Conservation (phyloP, 192 early-diverging fungal genomes). For the Phlyctochytrium arcticum region DNA sequence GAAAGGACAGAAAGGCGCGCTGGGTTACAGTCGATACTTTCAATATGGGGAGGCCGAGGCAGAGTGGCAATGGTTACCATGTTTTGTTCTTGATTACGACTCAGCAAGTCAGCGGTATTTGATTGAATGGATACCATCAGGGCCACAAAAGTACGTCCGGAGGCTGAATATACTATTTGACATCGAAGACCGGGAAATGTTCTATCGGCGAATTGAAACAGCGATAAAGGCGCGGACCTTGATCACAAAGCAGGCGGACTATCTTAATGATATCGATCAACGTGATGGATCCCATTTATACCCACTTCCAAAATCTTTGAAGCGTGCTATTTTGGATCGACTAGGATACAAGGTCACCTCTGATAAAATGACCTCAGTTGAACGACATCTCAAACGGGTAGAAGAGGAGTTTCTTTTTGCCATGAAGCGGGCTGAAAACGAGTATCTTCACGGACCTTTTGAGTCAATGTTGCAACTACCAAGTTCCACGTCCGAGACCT, state of each 20-base stretch:
- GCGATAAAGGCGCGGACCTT: constrained; percentile 17
- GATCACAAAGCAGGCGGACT: constrained; percentile 1
- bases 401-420: constrained; percentile 21
- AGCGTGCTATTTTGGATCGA: constrained; percentile 1
- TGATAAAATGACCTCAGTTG: constrained; percentile 12
- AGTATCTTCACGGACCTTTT: neutral
- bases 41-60: neutral
- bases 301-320: constrained; percentile 15
- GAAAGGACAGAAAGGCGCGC: constrained; percentile 1
- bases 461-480: neutral
- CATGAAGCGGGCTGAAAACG: constrained; percentile 30
- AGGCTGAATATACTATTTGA: constrained; percentile 35
- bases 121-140: constrained; percentile 25
- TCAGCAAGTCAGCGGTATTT: constrained; percentile 12
- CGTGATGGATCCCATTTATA: neutral
- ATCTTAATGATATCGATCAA: constrained; percentile 1
- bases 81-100: constrained; percentile 29
- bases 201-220: constrained; percentile 27
- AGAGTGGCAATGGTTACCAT: constrained; percentile 24
- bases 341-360: constrained; percentile 9
- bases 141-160: constrained; percentile 22
- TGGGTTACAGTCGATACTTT: constrained; percentile 21
- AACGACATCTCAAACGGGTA: constrained; percentile 17
- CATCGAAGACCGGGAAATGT: constrained; percentile 24
- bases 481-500: constrained; percentile 14